Base-by-base conservation (phyloP, 2,329 filamentous ascomycete species). In the Ophiostoma pallidulum region DNA sequence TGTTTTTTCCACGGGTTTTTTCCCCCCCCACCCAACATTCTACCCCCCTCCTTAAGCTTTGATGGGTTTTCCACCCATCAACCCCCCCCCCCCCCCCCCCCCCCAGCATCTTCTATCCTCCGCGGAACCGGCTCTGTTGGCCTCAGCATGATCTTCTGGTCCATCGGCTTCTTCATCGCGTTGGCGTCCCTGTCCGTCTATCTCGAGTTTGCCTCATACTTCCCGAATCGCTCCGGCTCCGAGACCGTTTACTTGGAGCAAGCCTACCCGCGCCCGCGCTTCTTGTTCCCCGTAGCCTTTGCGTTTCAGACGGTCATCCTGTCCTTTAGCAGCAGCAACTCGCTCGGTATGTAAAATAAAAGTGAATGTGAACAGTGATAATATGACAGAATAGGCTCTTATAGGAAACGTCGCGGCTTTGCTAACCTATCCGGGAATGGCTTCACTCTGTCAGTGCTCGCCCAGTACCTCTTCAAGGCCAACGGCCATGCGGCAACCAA, bases 181-280 rank as follows among this genome's bases (percentile, higher is more conserved):
- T 59, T 69, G 0, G 69, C 74, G 3, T 73, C 72, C 1, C 68
- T 82, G 3, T 64, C 69, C 0, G 72, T 81, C 0, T 84, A 84
- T 48, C 72, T 84, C 8, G 81, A 85, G 56, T 74, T 76, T 13
- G 73, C 78, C 0, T 70, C 76, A 1, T 84, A 79, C 52, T 85
- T 84, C 50, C 80, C 80, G 1, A 83, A 75, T 56, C 74, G 81
- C 8, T 82, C 76, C 2, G 81, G 80, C 0, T 73, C 74, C 0
- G 78, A 85, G 55, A 80, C 82, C 0, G 80, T 82, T 0, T 85
- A 83, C 54, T 69, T 85, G 0, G 81, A 85, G 54, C 81, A 85
- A 56, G 76, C 78, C 0, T 86, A 74, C 52, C 80, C 80, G 1
- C 69, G 77, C 1, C 82, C 81, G 0, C 73, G 69, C 47, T 81